These are phyloP conservation scores for Silene conica DNA, from an alignment of 148 eudicot genomes.

Conservation along the genomic window DNA sequence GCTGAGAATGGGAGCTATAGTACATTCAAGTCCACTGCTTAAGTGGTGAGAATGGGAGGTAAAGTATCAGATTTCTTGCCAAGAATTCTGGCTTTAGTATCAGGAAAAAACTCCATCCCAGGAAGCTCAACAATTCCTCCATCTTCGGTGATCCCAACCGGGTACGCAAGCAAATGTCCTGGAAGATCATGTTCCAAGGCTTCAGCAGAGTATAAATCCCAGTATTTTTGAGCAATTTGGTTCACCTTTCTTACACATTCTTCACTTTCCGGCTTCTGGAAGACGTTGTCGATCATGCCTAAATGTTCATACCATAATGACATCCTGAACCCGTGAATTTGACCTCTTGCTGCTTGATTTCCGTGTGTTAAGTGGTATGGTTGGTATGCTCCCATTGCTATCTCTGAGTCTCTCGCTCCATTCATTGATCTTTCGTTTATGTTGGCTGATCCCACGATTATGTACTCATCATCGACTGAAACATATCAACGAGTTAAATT, in stretches of 20 bases:
- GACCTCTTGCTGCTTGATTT: constrained; percentile 31
- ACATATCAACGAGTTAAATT: background rate
- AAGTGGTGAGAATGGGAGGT: constrained; percentile 59
- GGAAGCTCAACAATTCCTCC: constrained; percentile 38
- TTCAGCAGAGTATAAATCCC: constrained; percentile 39
- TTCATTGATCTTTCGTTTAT: constrained; percentile 54
- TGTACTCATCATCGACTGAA: constrained; percentile 57
- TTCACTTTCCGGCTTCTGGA: constrained; percentile 30
- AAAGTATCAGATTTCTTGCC: constrained; percentile 29
- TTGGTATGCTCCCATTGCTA: constrained; percentile 58
- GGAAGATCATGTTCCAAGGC: constrained; percentile 34
- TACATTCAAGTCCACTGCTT: background rate
- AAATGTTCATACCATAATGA: constrained; percentile 50
- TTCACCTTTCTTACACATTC: constrained; percentile 44
- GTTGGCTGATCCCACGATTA: constrained; percentile 46
- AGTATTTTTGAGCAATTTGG: constrained; percentile 31
- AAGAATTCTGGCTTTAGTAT: constrained; percentile 32
- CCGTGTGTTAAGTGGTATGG: constrained; percentile 35
- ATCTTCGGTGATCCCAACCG: constrained; percentile 27
- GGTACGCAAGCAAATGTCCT: constrained; percentile 42
- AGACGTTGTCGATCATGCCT: constrained; percentile 32
- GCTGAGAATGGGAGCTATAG: no score
- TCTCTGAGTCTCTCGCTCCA: constrained; percentile 51
- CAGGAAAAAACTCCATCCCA: constrained; percentile 30
- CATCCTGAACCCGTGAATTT: constrained; percentile 49